Evolutionary conservation across 139 green algal species (phyloP), one percentile per base, ranked within the genome.

Genomic region (Chlorella sp.): DNA sequence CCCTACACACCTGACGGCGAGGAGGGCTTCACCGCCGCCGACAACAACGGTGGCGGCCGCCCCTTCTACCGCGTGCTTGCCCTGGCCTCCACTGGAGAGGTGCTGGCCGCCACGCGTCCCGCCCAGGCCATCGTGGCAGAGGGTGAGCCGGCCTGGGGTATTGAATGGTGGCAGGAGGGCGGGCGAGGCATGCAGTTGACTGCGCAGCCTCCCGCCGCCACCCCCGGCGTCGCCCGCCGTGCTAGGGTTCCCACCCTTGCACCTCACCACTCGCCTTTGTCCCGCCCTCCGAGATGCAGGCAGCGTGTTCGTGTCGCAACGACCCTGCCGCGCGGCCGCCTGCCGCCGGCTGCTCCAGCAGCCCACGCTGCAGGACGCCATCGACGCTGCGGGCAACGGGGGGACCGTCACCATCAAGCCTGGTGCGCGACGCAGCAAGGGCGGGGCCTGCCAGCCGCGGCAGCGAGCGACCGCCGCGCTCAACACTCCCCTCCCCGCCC

Each of bases 321-420:
- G 58, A 26, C 76, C 76, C 8, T 82, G 76, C 40, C 17, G 70
- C 7, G 26, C n/a, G 24, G 76, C 38, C 54, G 19, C 60, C 11
- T 70, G 38, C 38, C 60, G 76, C 76, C 44, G 46, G 24, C 38
- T 82, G 76, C 76, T 65, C 26, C 73, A 80, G 73, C 24, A 48
- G 73, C 20, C 13, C 20, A 82, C 28, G n/a, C 41, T 82, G 38
- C 56, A 54, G 38, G 56, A 20, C 17, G 58, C 58, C 34, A 73
- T 82, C 24, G 38, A 82, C 13, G 56, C 3, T n/a, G 76, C 56
- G 16, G 5, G 36, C 8, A 9, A 60, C 32, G 76, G 76, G 34
- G 17, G 30, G 22, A 73, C 40, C n/a, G 22, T 82, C 22, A 58
- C 1, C 3, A 38, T 82, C 36, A 36, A 36, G 1, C 76, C 76